phyloP scores from a whole-genome alignment of 2,329 filamentous ascomycete species.

The Aspergillus floridensis region DNA sequence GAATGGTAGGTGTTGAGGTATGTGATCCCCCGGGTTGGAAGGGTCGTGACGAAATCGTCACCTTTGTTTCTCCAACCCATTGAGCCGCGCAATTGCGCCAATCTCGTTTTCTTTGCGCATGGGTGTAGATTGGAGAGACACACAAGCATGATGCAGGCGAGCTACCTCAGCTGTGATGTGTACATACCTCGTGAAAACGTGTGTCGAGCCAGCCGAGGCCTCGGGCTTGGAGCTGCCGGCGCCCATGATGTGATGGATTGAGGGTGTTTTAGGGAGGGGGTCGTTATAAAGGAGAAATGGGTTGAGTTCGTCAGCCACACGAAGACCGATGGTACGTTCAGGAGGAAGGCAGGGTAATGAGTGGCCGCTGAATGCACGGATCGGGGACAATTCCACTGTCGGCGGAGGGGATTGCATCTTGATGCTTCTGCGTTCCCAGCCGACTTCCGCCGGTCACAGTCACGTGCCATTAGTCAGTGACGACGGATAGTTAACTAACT shows the following conservation, averaged over 20 bases:
- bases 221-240: conserved; percentile 61
- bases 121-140: background rate
- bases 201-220: conserved; percentile 50
- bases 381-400: conserved; percentile 17
- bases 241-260: conserved; percentile 51
- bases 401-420: conserved; percentile 18
- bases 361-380: conserved; percentile 5
- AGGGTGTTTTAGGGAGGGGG: background rate
- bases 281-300: background rate
- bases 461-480: conserved; percentile 20
- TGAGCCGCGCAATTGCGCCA: too few species aligned
- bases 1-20: too few species aligned
- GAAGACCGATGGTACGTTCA: background rate
- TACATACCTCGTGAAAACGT: conserved; percentile 60
- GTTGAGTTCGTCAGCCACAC: background rate
- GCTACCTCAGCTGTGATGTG: background rate
- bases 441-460: conserved; percentile 23
- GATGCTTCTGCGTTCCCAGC: conserved; percentile 13
- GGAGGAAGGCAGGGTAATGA: background rate
- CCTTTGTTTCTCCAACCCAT: too few species aligned
- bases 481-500: background rate
- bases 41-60: too few species aligned
- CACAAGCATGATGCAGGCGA: background rate
- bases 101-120: background rate
- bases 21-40: too few species aligned